Evolutionary conservation across 2,329 filamentous ascomycete species (phyloP).

Genomic region (Sphaceloma murrayae): DNA sequence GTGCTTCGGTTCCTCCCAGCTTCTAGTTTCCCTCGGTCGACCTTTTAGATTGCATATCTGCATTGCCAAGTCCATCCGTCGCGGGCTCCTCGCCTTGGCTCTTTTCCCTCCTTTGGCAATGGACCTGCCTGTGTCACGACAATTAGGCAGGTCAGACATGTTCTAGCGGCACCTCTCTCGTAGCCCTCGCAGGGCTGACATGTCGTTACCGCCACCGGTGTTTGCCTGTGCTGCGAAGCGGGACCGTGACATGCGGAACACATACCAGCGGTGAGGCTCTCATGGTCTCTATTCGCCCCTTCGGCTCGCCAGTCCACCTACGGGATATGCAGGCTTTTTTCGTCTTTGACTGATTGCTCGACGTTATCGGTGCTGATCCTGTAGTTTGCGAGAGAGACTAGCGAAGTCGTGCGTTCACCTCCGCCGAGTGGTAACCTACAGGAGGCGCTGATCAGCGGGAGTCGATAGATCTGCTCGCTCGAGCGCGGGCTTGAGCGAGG

Average conservation of each 20-base stretch:
- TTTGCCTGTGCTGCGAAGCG: too few relatives aligned
- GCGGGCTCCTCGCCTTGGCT: neutral
- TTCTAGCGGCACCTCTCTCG: neutral
- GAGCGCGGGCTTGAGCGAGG: constrained; percentile 1
- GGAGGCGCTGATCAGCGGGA: constrained; percentile 4
- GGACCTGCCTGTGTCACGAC: neutral
- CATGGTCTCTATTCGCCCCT: too few relatives aligned
- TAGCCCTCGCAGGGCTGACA: neutral
- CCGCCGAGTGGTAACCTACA: too few relatives aligned
- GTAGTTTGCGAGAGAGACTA: too few relatives aligned
- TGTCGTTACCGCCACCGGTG: too few relatives aligned
- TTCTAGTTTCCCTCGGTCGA: too few relatives aligned
- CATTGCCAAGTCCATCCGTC: constrained; percentile 4
- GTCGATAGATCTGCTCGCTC: too few relatives aligned
- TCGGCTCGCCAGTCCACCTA: too few relatives aligned
- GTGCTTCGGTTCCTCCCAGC: neutral
- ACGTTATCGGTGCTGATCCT: constrained; percentile 11
- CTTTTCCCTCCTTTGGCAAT: constrained; percentile 4
- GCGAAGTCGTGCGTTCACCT: too few relatives aligned
- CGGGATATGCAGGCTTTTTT: constrained; percentile 2
- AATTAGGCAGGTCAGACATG: constrained; percentile 9
- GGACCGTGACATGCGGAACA: too few relatives aligned
- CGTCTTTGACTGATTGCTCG: neutral
- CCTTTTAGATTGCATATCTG: constrained; percentile 1
- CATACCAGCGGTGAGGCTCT: too few relatives aligned